Percentiles rank a stretch among this genome's conserved stretches.
These are phyloP conservation scores for Grosmannia penicillata DNA, from an alignment of 2,329 filamentous ascomycete genomes.

Conservation along the genomic window DNA sequence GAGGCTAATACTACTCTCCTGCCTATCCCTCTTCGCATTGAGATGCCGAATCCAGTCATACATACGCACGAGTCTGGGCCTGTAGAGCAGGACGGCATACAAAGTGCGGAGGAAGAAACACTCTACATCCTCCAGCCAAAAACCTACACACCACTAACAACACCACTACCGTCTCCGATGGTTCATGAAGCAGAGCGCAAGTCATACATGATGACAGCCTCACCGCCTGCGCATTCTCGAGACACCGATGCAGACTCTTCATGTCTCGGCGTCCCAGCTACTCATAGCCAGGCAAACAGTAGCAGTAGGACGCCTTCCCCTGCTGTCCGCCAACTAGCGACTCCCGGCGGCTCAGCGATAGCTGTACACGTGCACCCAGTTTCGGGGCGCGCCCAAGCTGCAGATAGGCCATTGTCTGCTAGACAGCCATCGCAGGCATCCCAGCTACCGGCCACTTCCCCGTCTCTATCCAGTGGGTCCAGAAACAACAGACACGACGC, in stretches of 20 bases:
- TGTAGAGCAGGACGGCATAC: not conserved
- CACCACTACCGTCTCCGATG: constrained; percentile 32
- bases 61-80: not conserved
- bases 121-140: constrained; percentile 41
- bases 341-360: no score
- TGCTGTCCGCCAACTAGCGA: no score
- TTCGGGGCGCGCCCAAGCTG: no score
- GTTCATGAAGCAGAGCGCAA: constrained; percentile 14
- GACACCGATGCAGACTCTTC: not conserved
- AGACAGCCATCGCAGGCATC: no score
- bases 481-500: not conserved
- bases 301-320: no score
- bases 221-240: not conserved
- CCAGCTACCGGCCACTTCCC: no score
- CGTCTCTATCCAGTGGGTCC: no score
- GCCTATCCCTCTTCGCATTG: constrained; percentile 1
- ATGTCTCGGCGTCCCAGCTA: no score
- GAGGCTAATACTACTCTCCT: not conserved
- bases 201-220: not conserved
- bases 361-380: no score
- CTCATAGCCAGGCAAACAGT: no score
- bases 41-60: not conserved
- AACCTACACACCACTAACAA: constrained; percentile 39
- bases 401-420: no score
- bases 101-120: constrained; percentile 6